A percentile compares a stretch with the other conserved stretches of the same genome.
Conservation (phyloP, 2,329 filamentous ascomycete genomes). For the Xylariaceae sp. region DNA sequence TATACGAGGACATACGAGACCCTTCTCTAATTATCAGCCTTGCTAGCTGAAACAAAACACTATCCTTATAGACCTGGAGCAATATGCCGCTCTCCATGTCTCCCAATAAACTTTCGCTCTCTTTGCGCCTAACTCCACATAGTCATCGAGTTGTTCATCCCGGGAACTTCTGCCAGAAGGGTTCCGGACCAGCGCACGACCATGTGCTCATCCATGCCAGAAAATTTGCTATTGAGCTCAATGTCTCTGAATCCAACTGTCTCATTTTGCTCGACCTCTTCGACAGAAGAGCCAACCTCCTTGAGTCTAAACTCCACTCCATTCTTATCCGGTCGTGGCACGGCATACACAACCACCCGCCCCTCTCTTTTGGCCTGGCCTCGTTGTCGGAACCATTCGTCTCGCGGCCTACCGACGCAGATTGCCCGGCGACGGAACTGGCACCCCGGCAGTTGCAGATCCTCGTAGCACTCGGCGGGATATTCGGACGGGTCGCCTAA, state of each 20-base stretch:
- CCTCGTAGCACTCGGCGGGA: not conserved
- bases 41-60: too few species aligned
- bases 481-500: not conserved
- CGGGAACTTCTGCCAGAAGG: constrained; percentile 8
- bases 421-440: not conserved
- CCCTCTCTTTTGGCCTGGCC: not conserved
- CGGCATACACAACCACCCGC: not conserved
- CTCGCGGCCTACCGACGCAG: constrained; percentile 1
- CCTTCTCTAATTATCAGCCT: too few species aligned
- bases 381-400: not conserved
- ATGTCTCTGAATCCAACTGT: constrained; percentile 2
- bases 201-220: not conserved
- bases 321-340: not conserved
- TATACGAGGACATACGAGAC: too few species aligned
- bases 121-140: constrained; percentile 10
- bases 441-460: constrained; percentile 2
- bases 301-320: not conserved
- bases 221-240: not conserved
- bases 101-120: too few species aligned
- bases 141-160: not conserved
- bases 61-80: too few species aligned
- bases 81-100: too few species aligned
- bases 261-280: not conserved
- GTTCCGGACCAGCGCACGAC: constrained; percentile 1
- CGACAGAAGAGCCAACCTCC: not conserved